Evolutionary conservation across 345 rosid genomes (phyloP).

Genomic region (Lumnitzera racemosa): DNA sequence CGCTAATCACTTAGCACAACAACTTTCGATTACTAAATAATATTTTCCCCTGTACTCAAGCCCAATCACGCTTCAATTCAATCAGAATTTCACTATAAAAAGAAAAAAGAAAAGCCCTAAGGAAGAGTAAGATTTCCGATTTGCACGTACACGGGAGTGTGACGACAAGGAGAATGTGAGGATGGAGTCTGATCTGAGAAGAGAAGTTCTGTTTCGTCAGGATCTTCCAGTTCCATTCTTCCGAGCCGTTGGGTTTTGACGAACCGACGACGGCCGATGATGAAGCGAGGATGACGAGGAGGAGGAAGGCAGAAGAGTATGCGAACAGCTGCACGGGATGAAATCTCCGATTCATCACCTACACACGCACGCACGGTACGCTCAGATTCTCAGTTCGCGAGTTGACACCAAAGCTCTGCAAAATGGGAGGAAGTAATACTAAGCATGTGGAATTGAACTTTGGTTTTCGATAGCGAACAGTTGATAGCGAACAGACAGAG

Average conservation of each 20-base stretch:
- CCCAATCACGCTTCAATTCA: too few relatives aligned
- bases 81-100: background rate
- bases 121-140: too few relatives aligned
- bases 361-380: too few relatives aligned
- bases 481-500: too few relatives aligned
- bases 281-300: background rate
- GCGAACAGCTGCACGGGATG: conserved; percentile 1
- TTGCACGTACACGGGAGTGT: conserved; percentile 59
- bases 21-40: too few relatives aligned
- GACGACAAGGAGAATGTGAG: conserved; percentile 65
- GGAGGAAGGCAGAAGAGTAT: background rate
- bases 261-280: conserved; percentile 1
- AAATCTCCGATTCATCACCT: background rate
- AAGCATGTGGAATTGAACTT: too few relatives aligned
- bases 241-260: conserved; percentile 16
- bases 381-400: background rate
- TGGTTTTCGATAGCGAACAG: too few relatives aligned
- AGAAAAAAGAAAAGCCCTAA: too few relatives aligned
- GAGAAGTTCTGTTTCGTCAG: conserved; percentile 72
- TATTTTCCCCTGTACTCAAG: too few relatives aligned
- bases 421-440: too few relatives aligned
- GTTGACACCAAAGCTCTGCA: too few relatives aligned
- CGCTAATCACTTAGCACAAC: too few relatives aligned
- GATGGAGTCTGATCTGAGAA: conserved; percentile 70
- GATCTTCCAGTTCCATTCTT: conserved; percentile 40